phyloP scores from a whole-genome alignment of 75 land plant genomes.

The Chamaecyparis obtusa region DNA sequence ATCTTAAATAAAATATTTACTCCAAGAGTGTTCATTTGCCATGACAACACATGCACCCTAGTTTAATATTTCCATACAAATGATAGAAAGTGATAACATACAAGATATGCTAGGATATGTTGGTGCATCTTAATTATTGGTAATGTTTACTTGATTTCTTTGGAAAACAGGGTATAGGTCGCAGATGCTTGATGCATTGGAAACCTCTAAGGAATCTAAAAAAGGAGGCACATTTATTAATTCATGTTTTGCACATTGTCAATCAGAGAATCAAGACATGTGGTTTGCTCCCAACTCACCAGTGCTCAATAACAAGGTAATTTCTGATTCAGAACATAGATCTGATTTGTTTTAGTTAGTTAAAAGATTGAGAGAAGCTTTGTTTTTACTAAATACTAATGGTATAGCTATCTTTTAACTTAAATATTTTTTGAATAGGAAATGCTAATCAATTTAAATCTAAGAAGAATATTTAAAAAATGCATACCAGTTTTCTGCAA shows the following conservation, averaged over 20 bases:
- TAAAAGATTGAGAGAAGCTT: not conserved
- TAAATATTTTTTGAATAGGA: too few relatives aligned
- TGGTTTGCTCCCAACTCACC: conserved; percentile 48
- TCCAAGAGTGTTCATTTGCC: not conserved
- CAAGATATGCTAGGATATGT: not conserved
- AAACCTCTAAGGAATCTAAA: conserved; percentile 11
- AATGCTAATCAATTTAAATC: too few relatives aligned
- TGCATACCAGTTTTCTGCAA: not conserved
- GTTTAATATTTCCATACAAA: not conserved
- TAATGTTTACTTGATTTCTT: not conserved
- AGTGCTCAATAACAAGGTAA: conserved; percentile 33
- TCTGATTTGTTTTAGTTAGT: not conserved
- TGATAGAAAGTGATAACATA: not conserved
- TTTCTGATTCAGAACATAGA: not conserved
- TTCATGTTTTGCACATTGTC: conserved; percentile 63
- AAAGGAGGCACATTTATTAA: conserved; percentile 47
- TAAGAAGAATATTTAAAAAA: not conserved
- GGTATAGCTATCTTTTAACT: too few relatives aligned
- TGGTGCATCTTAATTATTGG: not conserved
- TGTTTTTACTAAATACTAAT: not conserved
- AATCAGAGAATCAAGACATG: conserved; percentile 40
- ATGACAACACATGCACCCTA: not conserved
- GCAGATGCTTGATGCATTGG: conserved; percentile 43
- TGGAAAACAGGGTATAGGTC: conserved; percentile 36
- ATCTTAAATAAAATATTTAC: not conserved